Percentiles rank a stretch among this genome's conserved stretches.
phyloP scores from a whole-genome alignment of 108 stramenopile species.

The Nitzschia sp. region DNA sequence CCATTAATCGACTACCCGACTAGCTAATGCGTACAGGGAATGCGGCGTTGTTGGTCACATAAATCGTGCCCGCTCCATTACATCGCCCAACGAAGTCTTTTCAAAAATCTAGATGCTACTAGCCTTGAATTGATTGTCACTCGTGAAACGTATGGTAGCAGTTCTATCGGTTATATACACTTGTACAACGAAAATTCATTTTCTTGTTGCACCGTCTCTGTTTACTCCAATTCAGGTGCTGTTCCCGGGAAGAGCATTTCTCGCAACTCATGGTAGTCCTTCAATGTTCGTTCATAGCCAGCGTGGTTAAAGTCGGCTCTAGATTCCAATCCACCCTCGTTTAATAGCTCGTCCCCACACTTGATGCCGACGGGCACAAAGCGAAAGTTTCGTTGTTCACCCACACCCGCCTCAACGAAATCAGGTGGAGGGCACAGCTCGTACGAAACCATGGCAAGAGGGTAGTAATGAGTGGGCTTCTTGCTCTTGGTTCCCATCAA shows the following conservation, averaged over 20 bases:
- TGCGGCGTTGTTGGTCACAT: no score
- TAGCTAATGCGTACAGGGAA: no score
- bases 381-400: slow-evolving; percentile 85
- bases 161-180: background rate
- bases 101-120: no score
- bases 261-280: slow-evolving; percentile 60
- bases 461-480: slow-evolving; percentile 90
- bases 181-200: background rate
- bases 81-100: no score
- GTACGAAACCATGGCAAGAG: slow-evolving; percentile 94
- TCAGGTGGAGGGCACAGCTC: slow-evolving; percentile 95
- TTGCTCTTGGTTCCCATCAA: slow-evolving; percentile 92
- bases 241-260: slow-evolving; percentile 44
- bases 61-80: no score
- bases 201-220: background rate
- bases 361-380: slow-evolving; percentile 83
- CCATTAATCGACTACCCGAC: no score
- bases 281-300: slow-evolving; percentile 48
- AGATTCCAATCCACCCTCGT: slow-evolving; percentile 73
- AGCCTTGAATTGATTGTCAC: no score
- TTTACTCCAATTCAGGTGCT: slow-evolving; percentile 19
- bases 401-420: slow-evolving; percentile 76
- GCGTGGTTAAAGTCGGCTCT: slow-evolving; percentile 69
- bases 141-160: no score
- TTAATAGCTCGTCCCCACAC: slow-evolving; percentile 65